phyloP scores from a whole-genome alignment of 1,284 basidiomycete species.

The Cerioporus squamosus region DNA sequence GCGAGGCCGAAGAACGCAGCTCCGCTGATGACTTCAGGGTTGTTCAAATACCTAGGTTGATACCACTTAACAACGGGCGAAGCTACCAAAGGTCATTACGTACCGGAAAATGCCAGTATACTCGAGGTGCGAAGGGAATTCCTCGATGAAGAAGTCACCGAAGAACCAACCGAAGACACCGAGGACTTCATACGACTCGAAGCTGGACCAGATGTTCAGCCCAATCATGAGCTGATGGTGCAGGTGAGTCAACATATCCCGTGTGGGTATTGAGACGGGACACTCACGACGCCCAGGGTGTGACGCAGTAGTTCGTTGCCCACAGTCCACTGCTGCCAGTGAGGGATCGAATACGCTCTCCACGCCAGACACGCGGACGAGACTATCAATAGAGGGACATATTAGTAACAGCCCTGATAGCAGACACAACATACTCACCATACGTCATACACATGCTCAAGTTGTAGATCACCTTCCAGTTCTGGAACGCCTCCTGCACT shows the following conservation, averaged over 20 bases:
- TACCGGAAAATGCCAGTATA: conserved; percentile 96
- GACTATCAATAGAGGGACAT: conserved; percentile 42
- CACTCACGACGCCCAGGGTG: conserved; percentile 78
- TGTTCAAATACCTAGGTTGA: conserved; percentile 80
- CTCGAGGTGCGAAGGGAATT: conserved; percentile 89
- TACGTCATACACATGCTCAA: conserved; percentile 95
- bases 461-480: conserved; percentile 96
- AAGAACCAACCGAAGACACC: conserved; percentile 98
- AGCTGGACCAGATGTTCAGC: conserved; percentile 90
- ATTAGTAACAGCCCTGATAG: neutral
- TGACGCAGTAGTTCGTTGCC: conserved; percentile 91
- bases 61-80: neutral
- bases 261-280: neutral
- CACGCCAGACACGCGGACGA: conserved; percentile 84
- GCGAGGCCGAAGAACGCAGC: conserved; percentile 95
- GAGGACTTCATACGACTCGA: conserved; percentile 90
- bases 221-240: conserved; percentile 75
- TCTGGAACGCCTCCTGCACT: conserved; percentile 88
- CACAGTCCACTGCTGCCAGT: conserved; percentile 74
- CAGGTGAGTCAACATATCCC: neutral
- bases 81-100: conserved; percentile 16
- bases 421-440: conserved; percentile 51
- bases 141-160: conserved; percentile 97
- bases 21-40: conserved; percentile 95
- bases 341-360: conserved; percentile 84